Percentiles rank a stretch among this genome's conserved stretches.
These are phyloP conservation scores for Luvunga scandens DNA, from an alignment of 345 rosid genomes.

Conservation along the genomic window DNA sequence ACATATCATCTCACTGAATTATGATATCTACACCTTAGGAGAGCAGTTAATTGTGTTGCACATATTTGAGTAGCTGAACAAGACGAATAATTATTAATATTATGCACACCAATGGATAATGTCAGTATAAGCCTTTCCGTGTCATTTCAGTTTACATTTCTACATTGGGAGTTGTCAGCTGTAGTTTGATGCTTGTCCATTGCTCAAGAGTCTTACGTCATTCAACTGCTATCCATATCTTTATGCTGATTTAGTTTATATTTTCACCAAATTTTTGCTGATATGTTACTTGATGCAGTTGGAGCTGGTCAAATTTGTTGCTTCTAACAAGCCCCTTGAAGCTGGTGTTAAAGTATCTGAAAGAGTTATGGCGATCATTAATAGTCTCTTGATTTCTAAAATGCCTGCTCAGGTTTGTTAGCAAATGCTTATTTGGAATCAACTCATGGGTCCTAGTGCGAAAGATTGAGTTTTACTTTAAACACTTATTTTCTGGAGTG, in stretches of 20 bases:
- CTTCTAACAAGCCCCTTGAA: conserved; percentile 62
- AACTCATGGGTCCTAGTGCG: not conserved
- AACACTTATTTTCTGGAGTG: conserved; percentile 18
- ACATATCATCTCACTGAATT: not conserved
- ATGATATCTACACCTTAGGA: not conserved
- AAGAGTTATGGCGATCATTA: too few species aligned
- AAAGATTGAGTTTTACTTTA: not conserved
- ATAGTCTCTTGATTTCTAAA: too few species aligned
- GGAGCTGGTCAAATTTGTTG: conserved; percentile 66
- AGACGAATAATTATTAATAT: not conserved
- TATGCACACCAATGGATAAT: not conserved
- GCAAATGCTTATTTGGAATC: too few species aligned
- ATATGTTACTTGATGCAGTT: conserved; percentile 42
- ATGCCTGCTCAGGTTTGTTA: too few species aligned
- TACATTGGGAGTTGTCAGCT: not conserved
- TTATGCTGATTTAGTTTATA: not conserved
- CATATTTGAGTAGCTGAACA: not conserved
- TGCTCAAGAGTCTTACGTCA: not conserved
- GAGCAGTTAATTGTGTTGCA: not conserved
- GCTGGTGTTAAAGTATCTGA: conserved; percentile 29
- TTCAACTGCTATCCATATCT: not conserved
- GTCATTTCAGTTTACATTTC: not conserved
- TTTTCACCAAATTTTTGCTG: not conserved
- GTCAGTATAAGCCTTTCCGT: not conserved
- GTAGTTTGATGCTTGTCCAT: not conserved